A percentile compares a stretch with the other conserved stretches of the same genome.
Evolutionary conservation across 1,284 basidiomycete species (phyloP).

Genomic region (Ceratobasidium sp.): DNA sequence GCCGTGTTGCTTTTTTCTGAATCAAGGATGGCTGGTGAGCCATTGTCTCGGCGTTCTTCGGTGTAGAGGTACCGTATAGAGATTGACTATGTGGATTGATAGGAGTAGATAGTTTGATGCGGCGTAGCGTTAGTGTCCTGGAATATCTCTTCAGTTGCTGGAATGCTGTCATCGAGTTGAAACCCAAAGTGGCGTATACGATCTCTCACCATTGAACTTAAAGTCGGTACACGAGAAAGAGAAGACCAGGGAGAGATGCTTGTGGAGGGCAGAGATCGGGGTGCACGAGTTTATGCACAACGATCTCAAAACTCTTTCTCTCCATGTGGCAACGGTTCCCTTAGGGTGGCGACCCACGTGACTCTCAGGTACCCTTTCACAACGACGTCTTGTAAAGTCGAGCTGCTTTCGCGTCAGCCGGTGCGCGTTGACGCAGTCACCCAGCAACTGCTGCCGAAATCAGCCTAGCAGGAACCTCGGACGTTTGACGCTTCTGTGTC

Average conservation of each 20-base stretch:
- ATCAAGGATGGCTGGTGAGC: constrained; percentile 12
- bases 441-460: not conserved
- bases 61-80: not conserved
- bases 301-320: not conserved
- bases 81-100: not conserved
- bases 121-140: not conserved
- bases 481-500: not conserved
- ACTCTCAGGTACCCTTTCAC: not conserved
- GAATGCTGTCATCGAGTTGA: not conserved
- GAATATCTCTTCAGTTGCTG: not conserved
- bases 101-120: constrained; percentile 10
- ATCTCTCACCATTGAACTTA: not conserved
- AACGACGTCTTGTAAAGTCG: not conserved
- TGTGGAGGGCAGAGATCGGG: not conserved
- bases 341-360: constrained; percentile 11
- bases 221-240: not conserved
- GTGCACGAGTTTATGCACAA: not conserved
- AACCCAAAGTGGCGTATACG: not conserved
- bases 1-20: not conserved
- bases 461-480: not conserved
- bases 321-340: not conserved
- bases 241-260: not conserved
- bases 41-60: not conserved
- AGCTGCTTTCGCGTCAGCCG: not conserved
- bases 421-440: not conserved